A percentile compares a stretch with the other conserved stretches of the same genome.
phyloP scores from a whole-genome alignment of 2,329 filamentous ascomycete genomes.

The Fonsecaea erecta region DNA sequence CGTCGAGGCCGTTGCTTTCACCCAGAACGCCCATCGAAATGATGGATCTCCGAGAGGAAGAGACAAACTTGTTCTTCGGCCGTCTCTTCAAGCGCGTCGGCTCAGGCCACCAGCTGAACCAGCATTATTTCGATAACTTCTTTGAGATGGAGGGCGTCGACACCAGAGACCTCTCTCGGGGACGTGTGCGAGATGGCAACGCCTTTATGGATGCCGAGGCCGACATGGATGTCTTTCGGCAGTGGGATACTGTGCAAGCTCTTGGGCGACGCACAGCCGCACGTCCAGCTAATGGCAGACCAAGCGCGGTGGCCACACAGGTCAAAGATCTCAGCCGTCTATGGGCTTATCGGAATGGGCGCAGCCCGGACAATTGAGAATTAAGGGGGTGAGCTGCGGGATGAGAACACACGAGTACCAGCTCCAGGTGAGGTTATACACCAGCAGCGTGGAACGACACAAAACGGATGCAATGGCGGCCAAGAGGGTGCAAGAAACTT shows the following conservation, averaged over 20 bases:
- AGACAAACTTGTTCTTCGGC: constrained; percentile 54
- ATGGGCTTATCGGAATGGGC: constrained; percentile 49
- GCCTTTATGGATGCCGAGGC: constrained; percentile 45
- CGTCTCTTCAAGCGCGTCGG: constrained; percentile 52
- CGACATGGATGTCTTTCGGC: constrained; percentile 24
- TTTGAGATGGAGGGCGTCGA: constrained; percentile 43
- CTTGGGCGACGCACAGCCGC: constrained; percentile 10
- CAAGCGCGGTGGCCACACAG: constrained; percentile 25
- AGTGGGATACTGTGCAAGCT: constrained; percentile 33
- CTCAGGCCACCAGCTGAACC: constrained; percentile 50
- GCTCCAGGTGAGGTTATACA: background rate
- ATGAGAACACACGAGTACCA: background rate
- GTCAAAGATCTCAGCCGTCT: constrained; percentile 47
- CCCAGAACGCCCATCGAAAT: constrained; percentile 23
- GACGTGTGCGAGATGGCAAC: constrained; percentile 41
- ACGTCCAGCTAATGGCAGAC: background rate
- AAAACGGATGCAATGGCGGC: background rate
- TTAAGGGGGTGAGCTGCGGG: background rate
- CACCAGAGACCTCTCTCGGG: constrained; percentile 16
- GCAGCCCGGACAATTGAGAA: constrained; percentile 34
- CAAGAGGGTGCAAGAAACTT: background rate
- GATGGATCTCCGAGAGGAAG: constrained; percentile 30
- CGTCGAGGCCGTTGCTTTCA: background rate
- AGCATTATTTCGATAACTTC: constrained; percentile 52
- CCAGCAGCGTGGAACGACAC: background rate